Conservation (phyloP, 2,329 filamentous ascomycete species). For the Kalaharituber pfeilii region DNA sequence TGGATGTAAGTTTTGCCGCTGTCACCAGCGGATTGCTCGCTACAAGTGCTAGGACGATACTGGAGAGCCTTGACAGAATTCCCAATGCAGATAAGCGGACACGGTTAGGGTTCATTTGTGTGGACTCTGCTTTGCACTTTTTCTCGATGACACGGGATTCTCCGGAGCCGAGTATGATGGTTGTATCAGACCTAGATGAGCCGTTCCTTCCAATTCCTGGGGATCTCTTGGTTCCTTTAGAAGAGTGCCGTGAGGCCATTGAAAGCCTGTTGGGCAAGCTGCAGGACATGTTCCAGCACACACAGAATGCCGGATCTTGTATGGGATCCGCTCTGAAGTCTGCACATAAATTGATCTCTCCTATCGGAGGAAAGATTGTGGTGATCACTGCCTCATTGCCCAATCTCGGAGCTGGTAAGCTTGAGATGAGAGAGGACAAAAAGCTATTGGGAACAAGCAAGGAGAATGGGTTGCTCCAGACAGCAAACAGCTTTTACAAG, state of each 20-base stretch:
- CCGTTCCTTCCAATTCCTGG: slow-evolving; percentile 89
- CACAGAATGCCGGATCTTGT: slow-evolving; percentile 72
- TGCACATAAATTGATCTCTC: slow-evolving; percentile 87
- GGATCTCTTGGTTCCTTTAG: slow-evolving; percentile 75
- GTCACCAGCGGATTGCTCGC: slow-evolving; percentile 82
- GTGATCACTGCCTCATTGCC: slow-evolving; percentile 80
- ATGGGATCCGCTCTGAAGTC: slow-evolving; percentile 88
- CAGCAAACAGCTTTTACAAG: slow-evolving; percentile 94
- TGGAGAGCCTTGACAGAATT: slow-evolving; percentile 89
- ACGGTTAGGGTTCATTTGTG: slow-evolving; percentile 81
- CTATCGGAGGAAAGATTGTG: slow-evolving; percentile 85
- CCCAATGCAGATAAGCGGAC: slow-evolving; percentile 94
- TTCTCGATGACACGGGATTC: slow-evolving; percentile 84
- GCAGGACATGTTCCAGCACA: slow-evolving; percentile 92
- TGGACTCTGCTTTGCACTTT: slow-evolving; percentile 88
- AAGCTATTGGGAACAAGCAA: slow-evolving; percentile 87
- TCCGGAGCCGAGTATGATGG: slow-evolving; percentile 77
- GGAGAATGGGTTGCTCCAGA: slow-evolving; percentile 73
- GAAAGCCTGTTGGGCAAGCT: slow-evolving; percentile 81
- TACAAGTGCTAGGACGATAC: slow-evolving; percentile 78
- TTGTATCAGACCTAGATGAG: slow-evolving; percentile 88
- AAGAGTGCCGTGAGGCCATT: slow-evolving; percentile 76
- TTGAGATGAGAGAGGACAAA: slow-evolving; percentile 91
- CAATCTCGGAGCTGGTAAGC: slow-evolving; percentile 73
- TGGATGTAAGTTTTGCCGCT: slow-evolving; percentile 82